Base-by-base conservation (phyloP, 1,284 basidiomycete species). In the Tylopilus sp. region DNA sequence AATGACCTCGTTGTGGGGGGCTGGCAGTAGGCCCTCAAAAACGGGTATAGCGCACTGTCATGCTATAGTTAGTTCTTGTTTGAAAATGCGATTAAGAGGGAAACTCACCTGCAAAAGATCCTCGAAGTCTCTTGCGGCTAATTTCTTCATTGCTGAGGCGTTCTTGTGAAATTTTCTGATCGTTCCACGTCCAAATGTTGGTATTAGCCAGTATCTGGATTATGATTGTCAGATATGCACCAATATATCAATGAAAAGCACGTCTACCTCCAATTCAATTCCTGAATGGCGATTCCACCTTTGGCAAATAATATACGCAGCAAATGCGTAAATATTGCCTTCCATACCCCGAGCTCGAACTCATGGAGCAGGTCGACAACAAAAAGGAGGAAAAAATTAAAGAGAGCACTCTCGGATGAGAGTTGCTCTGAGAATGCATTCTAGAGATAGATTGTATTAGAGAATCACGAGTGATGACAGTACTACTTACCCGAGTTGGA, bases 31-130 rank as follows among this genome's bases (percentile, higher is more conserved):
- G 0, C 75, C 76, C 57, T 82, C 76, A 44, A 83, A 78, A 1
- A 69, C 74, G 1, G 79, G 79, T 0, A 82, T 71, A 2, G 76
- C 64, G 51, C 80, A 82, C 78, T 81, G 24, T 18, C n/a, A n/a
- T n/a, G n/a, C n/a, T n/a, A n/a, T n/a, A n/a, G n/a, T n/a, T n/a
- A n/a, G n/a, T n/a, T n/a, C n/a, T n/a, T n/a, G n/a, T n/a, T n/a
- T n/a, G n/a, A 49, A 41, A 41, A 41, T 13, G 39, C 4, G 16
- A 16, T 41, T 12, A 41, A 41, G 10, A 4, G 16, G 41, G 32
- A 38, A 32, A 29, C n/a, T n/a, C n/a, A 55, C 44, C 57, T 58
- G 57, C n/a, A 47, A 15, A 32, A 58, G 26, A 26, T 58, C 57
- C 26, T 58, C 22, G n/a, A 58, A 58, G 13, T 58, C 57, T 33